Conservation (phyloP, 2,329 filamentous ascomycete species). For the Sordariomycetes sp. region DNA sequence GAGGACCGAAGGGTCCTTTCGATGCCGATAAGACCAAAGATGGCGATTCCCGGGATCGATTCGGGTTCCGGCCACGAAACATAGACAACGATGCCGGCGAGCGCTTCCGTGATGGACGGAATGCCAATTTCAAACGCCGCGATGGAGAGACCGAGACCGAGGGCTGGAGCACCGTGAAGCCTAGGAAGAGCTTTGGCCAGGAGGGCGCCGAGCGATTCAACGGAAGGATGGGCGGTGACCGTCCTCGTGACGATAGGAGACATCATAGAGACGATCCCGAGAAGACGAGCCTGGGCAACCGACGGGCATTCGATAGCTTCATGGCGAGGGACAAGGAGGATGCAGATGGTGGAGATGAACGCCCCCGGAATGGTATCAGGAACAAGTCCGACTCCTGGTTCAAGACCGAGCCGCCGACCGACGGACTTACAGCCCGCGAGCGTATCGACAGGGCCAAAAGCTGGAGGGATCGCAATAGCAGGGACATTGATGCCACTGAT, state of each 20-base stretch:
- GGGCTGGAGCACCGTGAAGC: slow-evolving; percentile 62
- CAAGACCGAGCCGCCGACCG: slow-evolving; percentile 19
- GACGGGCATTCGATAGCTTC: slow-evolving; percentile 34
- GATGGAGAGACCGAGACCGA: slow-evolving; percentile 50
- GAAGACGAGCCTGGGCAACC: slow-evolving; percentile 25
- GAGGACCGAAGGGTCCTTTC: slow-evolving; percentile 27
- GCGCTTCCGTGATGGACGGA: slow-evolving; percentile 32
- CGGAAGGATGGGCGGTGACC: slow-evolving; percentile 43
- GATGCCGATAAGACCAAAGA: slow-evolving; percentile 33
- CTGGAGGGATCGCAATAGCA: slow-evolving; percentile 40
- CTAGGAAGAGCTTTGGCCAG: slow-evolving; percentile 59
- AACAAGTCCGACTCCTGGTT: slow-evolving; percentile 66
- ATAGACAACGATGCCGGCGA: slow-evolving; percentile 37
- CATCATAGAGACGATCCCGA: slow-evolving; percentile 40
- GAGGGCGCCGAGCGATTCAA: slow-evolving; percentile 61
- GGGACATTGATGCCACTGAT: slow-evolving; percentile 29
- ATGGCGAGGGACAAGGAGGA: slow-evolving; percentile 32
- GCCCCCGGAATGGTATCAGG: slow-evolving; percentile 52
- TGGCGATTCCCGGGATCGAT: slow-evolving; percentile 44
- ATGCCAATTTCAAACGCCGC: slow-evolving; percentile 35
- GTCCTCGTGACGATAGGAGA: slow-evolving; percentile 27
- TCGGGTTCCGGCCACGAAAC: slow-evolving; percentile 38
- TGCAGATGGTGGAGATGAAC: slow-evolving; percentile 36
- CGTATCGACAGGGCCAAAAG: slow-evolving; percentile 45
- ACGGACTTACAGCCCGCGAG: slow-evolving; percentile 28